These are phyloP conservation scores for Mycena rebaudengoi DNA, from an alignment of 768 basidiomycete species.

Conservation along the genomic window DNA sequence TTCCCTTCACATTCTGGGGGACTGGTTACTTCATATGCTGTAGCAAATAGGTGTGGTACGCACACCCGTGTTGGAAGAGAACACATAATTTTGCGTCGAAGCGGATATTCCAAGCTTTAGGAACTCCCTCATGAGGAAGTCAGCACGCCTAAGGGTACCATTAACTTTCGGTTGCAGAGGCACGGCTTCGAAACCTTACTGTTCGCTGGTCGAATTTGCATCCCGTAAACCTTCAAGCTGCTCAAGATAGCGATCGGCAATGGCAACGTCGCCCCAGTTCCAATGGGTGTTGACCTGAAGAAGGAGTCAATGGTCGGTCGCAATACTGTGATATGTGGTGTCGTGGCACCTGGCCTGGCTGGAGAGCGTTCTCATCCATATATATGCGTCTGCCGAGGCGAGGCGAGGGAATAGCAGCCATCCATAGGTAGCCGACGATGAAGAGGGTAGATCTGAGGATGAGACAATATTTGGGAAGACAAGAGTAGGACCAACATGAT, in stretches of 20 bases:
- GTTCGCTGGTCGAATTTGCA: slow-evolving; percentile 68
- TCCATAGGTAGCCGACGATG: slow-evolving; percentile 80
- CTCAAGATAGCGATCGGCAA: slow-evolving; percentile 82
- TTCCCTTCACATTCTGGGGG: slow-evolving; percentile 64
- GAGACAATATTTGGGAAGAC: not conserved
- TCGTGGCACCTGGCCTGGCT: slow-evolving; percentile 81
- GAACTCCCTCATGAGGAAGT: slow-evolving; percentile 70
- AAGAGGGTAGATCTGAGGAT: slow-evolving; percentile 63
- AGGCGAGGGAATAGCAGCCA: slow-evolving; percentile 76
- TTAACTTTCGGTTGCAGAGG: slow-evolving; percentile 6
- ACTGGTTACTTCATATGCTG: not conserved
- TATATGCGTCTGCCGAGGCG: slow-evolving; percentile 74
- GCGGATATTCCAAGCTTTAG: slow-evolving; percentile 76
- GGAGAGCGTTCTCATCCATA: slow-evolving; percentile 95
- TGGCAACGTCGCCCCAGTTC: slow-evolving; percentile 90
- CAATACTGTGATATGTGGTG: not conserved
- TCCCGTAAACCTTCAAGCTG: slow-evolving; percentile 71
- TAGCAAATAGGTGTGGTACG: slow-evolving; percentile 30
- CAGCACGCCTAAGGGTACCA: slow-evolving; percentile 62
- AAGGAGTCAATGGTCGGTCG: not conserved
- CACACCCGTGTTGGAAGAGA: slow-evolving; percentile 61
- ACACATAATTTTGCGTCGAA: slow-evolving; percentile 74
- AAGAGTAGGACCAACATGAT: slow-evolving; percentile 44
- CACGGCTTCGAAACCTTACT: slow-evolving; percentile 60
- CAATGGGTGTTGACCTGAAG: slow-evolving; percentile 89